Conservation (phyloP, 441 rosid genomes). For the Gossypium laxum region DNA sequence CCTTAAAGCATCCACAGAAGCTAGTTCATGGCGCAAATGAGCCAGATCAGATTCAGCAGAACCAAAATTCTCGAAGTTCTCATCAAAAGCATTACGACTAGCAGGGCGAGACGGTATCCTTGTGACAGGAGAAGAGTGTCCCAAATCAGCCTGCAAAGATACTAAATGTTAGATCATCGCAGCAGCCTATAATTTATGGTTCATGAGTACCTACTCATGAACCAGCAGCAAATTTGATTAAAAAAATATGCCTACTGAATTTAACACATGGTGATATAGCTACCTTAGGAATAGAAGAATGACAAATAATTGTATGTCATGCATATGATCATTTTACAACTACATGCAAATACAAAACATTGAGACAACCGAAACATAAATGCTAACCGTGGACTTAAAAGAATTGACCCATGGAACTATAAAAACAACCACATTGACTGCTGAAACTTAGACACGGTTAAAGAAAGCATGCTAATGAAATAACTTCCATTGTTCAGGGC, state of each 20-base stretch:
- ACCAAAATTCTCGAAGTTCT: constrained; percentile 33
- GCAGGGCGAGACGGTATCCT: constrained; percentile 63
- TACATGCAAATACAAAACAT: neutral
- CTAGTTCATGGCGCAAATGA: constrained; percentile 28
- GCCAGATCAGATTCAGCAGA: constrained; percentile 50
- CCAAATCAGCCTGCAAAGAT: constrained; percentile 58
- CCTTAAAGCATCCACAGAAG: constrained; percentile 32
- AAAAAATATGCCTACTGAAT: neutral
- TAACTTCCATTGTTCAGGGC: neutral
- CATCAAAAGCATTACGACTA: constrained; percentile 69
- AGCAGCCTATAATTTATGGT: neutral
- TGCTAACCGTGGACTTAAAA: neutral
- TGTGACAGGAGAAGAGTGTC: constrained; percentile 28
- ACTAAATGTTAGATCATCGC: constrained; percentile 1
- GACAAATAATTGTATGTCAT: neutral
- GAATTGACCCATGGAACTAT: neutral
- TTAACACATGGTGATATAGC: neutral
- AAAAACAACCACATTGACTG: neutral
- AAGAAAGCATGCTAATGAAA: neutral
- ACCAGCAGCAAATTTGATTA: neutral
- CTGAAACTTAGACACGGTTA: neutral
- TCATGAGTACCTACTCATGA: no score
- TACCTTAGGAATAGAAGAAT: neutral
- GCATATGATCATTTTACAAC: neutral
- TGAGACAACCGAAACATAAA: neutral